Evolutionary conservation across 108 stramenopile genomes (phyloP), one percentile per base, ranked within the genome.

Genomic region (Cyclotella kingstonii): DNA sequence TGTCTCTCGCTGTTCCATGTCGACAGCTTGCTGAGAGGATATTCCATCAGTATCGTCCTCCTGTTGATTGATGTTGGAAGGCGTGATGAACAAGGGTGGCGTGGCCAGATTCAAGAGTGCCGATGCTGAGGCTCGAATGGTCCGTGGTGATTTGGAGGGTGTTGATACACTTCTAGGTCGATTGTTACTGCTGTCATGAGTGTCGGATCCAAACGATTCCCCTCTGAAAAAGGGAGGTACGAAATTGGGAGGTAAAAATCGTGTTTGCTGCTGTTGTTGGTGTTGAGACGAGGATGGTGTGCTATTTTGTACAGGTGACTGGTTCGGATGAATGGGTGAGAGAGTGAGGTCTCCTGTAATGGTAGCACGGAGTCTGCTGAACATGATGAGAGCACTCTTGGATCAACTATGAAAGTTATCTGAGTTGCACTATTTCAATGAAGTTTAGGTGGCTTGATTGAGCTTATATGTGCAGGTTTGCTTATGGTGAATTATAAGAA

Each of bases 111-210:
- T 62, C 4, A 71, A 45, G 21, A 71, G 12, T 4, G 54, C 54
- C 12, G 70, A 43, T 12, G 70, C 70, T 4, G 70, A 56, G n/a
- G 46, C 61, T 6, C 70, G 70, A n/a, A 63, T 63, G 45, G 70
- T 41, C 5, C 60, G 31, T 3, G 69, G 69, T 9, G 69, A 70
- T 54, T 64, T 49, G 22, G 66, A 68, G 38, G 51, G 47, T 48
- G 36, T 40, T 6, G 35, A 18, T 30, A 29, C 17, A 33, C n/a
- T 42, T n/a, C 26, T 63, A 48, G 30, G n/a, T 46, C 18, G 28
- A 40, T 38, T 15, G 60, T 35, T 35, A 48, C 44, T 22, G n/a
- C 27, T 29, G n/a, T n/a, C n/a, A n/a, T n/a, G n/a, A n/a, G n/a
- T n/a, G n/a, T 50, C 49, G 18, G 27, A 43, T 44, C 43, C 57